Evolutionary conservation across 2,329 filamentous ascomycete genomes (phyloP), one percentile per base, ranked within the genome.

Genomic region (Diaporthe citri): DNA sequence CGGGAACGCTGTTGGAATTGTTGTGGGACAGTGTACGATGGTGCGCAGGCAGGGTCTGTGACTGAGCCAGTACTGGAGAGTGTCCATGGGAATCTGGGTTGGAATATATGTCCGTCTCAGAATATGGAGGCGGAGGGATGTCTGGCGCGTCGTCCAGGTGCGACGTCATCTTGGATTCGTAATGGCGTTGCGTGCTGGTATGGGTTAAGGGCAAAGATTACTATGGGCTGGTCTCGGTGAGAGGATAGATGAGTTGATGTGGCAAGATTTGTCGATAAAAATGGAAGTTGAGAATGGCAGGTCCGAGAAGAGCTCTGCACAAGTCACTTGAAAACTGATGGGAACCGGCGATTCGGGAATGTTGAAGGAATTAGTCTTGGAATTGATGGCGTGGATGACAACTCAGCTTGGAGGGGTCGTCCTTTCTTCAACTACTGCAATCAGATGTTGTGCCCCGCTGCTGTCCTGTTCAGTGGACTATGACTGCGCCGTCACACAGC

Each of bases 71-170:
- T 71, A 51, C 78, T 78, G 41, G 74, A 46, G 74, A 76, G 17
- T 34, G 72, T 31, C 72, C 67, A 56, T 83, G 83, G 4, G 87
- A 82, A 67, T 36, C 64, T 28, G 46, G 34, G 15, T 79, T 83
- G 20, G 88, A 90, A 82, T 87, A 89, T 51, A 89, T 86, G 79
- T 91, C 89, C 22, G 88, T 90, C 80, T 90, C 89, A 52, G 87
- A 87, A 78, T 91, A 91, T 8, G 90, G 90, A 6, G 89, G 89
- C 56, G 89, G 89, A 28, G 89, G 88, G 10, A 81, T 79, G 75
- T 88, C 84, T 55, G 73, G 66, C 17, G 67, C 57, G 73, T 85
- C 82, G 43, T 81, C 78, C 20, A 73, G 76, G 72, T 80, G 82
- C 78, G 82, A 81, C 8, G 77, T 67, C 80, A 81, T 81, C 57